Evolutionary conservation across 169 alveolate genomes (phyloP).

Genomic region (Plasmodium gaboni): DNA sequence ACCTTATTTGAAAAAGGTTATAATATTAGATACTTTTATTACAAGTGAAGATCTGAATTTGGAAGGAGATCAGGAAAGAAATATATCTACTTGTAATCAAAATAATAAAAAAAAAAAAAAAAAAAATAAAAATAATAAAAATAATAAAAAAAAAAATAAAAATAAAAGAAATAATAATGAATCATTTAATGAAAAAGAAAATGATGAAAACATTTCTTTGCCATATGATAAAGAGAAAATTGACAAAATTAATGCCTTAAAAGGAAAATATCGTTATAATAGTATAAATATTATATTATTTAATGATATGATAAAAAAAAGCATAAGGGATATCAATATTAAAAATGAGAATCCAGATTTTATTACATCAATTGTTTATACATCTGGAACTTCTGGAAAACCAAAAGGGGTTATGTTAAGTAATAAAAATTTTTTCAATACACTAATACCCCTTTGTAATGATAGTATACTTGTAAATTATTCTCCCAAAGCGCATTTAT

Average conservation of each 20-base stretch:
- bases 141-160: no score
- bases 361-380: constrained; percentile 93
- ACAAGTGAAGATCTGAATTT: background rate
- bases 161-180: background rate
- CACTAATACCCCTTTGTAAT: background rate
- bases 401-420: constrained; percentile 98
- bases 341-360: constrained; percentile 80
- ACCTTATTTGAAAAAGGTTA: constrained; percentile 32
- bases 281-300: background rate
- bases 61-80: background rate
- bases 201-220: background rate
- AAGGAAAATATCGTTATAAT: background rate
- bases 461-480: background rate
- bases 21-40: constrained; percentile 18
- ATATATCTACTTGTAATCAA: background rate
- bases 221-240: background rate
- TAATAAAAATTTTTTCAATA: constrained; percentile 76
- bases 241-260: background rate
- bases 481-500: constrained; percentile 79
- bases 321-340: no score
- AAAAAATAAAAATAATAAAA: no score
- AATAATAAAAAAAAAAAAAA: background rate
- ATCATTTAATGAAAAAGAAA: background rate
- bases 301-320: background rate
- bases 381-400: constrained; percentile 98